phyloP scores from a whole-genome alignment of 179 eudicot genomes.

The Silene coronaria region DNA sequence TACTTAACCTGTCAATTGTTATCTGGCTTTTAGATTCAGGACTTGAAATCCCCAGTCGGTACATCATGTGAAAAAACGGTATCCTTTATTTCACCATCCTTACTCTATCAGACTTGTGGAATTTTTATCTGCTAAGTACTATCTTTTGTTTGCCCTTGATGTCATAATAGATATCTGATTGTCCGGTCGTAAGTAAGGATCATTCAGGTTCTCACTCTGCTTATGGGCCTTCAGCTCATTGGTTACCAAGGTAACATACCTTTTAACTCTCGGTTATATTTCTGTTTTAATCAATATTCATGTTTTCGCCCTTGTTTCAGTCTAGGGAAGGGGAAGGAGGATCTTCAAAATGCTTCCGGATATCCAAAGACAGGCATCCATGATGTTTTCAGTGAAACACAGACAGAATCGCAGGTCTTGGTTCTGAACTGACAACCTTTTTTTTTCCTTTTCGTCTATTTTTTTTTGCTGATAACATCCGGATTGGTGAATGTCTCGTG shows the following conservation, averaged over 20 bases:
- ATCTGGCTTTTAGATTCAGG: slow-evolving; percentile 54
- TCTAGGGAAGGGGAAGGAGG: slow-evolving; percentile 53
- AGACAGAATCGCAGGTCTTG: slow-evolving; percentile 91
- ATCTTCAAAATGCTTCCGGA: slow-evolving; percentile 30
- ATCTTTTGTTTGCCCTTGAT: slow-evolving; percentile 36
- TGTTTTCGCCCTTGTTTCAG: slow-evolving; percentile 31
- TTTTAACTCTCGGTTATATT: background rate
- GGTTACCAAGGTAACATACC: slow-evolving; percentile 59
- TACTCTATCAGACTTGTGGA: slow-evolving; percentile 4
- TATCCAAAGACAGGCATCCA: slow-evolving; percentile 40
- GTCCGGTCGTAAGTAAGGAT: slow-evolving; percentile 48
- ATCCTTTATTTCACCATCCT: slow-evolving; percentile 33
- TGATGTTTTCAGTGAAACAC: slow-evolving; percentile 88
- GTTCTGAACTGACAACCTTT: slow-evolving; percentile 6
- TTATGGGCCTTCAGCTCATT: slow-evolving; percentile 52
- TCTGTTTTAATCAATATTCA: background rate
- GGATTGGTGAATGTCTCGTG: background rate
- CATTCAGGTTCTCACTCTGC: slow-evolving; percentile 42
- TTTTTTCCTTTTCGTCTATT: background rate
- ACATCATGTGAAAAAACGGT: slow-evolving; percentile 46
- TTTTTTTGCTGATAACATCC: background rate
- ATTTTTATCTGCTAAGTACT: background rate
- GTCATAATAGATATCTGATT: slow-evolving; percentile 48
- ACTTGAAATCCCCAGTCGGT: slow-evolving; percentile 47
- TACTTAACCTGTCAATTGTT: slow-evolving; percentile 8